These are phyloP conservation scores for Candida boleticola DNA, from an alignment of 805 yeast species.

Conservation along the genomic window DNA sequence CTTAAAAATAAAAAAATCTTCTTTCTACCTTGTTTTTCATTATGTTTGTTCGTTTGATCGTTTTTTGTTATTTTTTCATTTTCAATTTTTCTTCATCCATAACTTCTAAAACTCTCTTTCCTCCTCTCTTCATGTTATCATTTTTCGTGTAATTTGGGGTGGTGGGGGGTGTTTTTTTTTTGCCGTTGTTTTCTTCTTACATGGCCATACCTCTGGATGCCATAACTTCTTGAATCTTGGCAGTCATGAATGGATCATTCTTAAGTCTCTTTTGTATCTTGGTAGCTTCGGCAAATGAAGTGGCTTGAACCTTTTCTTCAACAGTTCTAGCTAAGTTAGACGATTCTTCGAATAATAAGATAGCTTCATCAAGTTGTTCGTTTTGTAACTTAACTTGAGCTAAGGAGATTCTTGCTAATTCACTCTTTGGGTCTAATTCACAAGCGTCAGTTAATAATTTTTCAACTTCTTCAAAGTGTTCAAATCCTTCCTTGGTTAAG, in stretches of 20 bases:
- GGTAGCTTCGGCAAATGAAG: constrained; percentile 89
- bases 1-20: not conserved
- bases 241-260: constrained; percentile 62
- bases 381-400: constrained; percentile 88
- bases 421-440: constrained; percentile 82
- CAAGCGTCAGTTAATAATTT: constrained; percentile 70
- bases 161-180: no score
- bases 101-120: not conserved
- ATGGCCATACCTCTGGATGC: constrained; percentile 6
- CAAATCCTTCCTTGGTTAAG: constrained; percentile 53
- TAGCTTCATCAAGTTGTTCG: constrained; percentile 80
- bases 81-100: not conserved
- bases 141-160: no score
- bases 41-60: not conserved
- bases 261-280: constrained; percentile 81
- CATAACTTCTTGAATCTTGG: constrained; percentile 62
- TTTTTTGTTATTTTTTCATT: no score
- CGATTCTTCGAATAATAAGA: constrained; percentile 76
- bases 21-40: not conserved
- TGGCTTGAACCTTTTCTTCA: constrained; percentile 87
- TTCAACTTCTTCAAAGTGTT: constrained; percentile 53
- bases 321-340: constrained; percentile 78
- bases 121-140: not conserved
- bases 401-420: constrained; percentile 83
- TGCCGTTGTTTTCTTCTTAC: not conserved